These are phyloP conservation scores for Penicillium manginii DNA, from an alignment of 495 filamentous ascomycete genomes.

Conservation along the genomic window DNA sequence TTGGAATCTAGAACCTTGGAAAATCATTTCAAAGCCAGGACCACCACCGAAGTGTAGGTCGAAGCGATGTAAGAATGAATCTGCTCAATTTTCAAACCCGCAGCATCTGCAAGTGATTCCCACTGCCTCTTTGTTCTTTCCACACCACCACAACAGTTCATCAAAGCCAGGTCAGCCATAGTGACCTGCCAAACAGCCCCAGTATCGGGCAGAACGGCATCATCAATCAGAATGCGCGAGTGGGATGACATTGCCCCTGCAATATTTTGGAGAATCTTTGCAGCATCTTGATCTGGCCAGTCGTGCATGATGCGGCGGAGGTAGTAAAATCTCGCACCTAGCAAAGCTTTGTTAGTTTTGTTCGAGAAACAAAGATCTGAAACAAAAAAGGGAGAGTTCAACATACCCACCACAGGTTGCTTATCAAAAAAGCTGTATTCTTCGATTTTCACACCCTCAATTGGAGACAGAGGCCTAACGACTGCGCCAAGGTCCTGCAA, in stretches of 20 bases:
- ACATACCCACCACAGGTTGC: slow-evolving; percentile 52
- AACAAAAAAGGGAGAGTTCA: too few species aligned
- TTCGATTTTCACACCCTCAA: slow-evolving; percentile 50
- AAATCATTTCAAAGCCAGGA: slow-evolving; percentile 20
- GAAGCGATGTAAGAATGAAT: slow-evolving; percentile 40
- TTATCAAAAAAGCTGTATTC: slow-evolving; percentile 54
- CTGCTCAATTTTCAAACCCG: slow-evolving; percentile 46
- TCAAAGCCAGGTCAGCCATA: slow-evolving; percentile 42
- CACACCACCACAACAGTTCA: slow-evolving; percentile 36
- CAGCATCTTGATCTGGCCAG: slow-evolving; percentile 34
- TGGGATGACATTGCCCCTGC: slow-evolving; percentile 35
- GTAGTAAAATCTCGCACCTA: slow-evolving; percentile 47
- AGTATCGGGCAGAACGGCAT: slow-evolving; percentile 41
- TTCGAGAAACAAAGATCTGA: background rate
- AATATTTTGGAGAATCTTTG: slow-evolving; percentile 39
- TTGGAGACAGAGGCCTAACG: slow-evolving; percentile 37
- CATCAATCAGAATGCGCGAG: slow-evolving; percentile 46
- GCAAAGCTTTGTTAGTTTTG: background rate
- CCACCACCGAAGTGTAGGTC: slow-evolving; percentile 29
- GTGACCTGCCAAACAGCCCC: slow-evolving; percentile 33
- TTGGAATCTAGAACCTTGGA: background rate
- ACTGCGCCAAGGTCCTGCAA: slow-evolving; percentile 56
- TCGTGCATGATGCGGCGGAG: slow-evolving; percentile 48
- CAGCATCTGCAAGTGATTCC: slow-evolving; percentile 37
- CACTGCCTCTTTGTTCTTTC: slow-evolving; percentile 46